Conservation (phyloP, 768 basidiomycete genomes). For the Trichaptum fuscoviolaceum region DNA sequence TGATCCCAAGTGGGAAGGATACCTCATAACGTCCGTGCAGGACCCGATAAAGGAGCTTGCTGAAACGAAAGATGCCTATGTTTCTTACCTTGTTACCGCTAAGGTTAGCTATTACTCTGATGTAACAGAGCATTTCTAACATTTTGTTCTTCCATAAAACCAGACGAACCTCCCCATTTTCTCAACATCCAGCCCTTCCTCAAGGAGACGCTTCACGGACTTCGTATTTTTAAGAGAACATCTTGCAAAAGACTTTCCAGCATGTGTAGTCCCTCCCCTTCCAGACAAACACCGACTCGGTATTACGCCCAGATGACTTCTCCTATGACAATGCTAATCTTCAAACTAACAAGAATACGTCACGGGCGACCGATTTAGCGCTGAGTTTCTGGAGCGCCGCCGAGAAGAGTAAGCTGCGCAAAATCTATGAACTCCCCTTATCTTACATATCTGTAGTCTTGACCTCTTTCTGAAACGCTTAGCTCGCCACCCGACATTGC, state of each 20-base stretch:
- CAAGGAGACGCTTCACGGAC: constrained; percentile 91
- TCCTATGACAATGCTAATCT: neutral
- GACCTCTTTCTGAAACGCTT: constrained; percentile 90
- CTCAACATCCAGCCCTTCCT: constrained; percentile 64
- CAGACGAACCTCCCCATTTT: constrained; percentile 92
- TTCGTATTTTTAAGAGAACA: constrained; percentile 92
- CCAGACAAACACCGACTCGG: constrained; percentile 97
- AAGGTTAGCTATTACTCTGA: constrained; percentile 50
- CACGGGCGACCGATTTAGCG: constrained; percentile 95
- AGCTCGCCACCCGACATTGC: constrained; percentile 89
- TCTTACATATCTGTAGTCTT: constrained; percentile 45
- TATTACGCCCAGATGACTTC: constrained; percentile 31
- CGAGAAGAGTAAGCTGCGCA: constrained; percentile 65
- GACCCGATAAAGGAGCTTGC: constrained; percentile 95
- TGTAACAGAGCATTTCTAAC: constrained; percentile 7
- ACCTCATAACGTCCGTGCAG: constrained; percentile 74
- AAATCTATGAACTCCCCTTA: constrained; percentile 8
- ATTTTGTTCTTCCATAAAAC: constrained; percentile 9
- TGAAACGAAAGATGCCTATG: constrained; percentile 95
- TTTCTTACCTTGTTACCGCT: constrained; percentile 87
- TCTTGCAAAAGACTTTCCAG: constrained; percentile 87
- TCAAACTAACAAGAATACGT: constrained; percentile 68
- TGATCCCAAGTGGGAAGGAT: constrained; percentile 89
- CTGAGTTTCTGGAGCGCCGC: constrained; percentile 94
- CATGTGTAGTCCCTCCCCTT: constrained; percentile 94